These are phyloP conservation scores for Microdochium paspali DNA, from an alignment of 2,329 filamentous ascomycete species.

Conservation along the genomic window DNA sequence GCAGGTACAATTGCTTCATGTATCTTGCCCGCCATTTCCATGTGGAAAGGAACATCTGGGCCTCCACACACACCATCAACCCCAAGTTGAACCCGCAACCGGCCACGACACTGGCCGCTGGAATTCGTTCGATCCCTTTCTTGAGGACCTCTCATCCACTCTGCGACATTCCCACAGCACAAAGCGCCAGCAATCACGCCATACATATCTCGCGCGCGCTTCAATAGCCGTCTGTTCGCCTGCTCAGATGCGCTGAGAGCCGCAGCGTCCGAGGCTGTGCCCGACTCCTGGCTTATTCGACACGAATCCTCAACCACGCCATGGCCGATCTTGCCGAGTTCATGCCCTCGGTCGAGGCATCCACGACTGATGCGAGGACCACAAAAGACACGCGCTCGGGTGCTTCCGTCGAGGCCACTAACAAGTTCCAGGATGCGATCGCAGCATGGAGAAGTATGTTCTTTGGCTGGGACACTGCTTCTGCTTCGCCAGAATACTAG, in stretches of 20 bases:
- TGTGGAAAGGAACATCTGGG: not conserved
- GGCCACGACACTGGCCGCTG: not conserved
- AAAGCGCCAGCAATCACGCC: not conserved
- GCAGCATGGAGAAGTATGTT: constrained; percentile 84
- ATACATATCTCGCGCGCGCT: not conserved
- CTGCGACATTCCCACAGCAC: not conserved
- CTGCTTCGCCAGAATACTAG: not conserved
- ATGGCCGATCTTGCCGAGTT: constrained; percentile 15
- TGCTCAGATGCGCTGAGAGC: not conserved
- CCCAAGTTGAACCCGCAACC: not conserved
- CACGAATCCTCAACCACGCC: constrained; percentile 4
- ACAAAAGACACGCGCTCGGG: constrained; percentile 11
- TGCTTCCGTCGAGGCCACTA: constrained; percentile 33
- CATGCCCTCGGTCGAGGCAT: constrained; percentile 10
- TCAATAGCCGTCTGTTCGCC: not conserved
- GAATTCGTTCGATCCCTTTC: not conserved
- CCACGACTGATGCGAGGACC: constrained; percentile 14
- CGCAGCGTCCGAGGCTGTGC: not conserved
- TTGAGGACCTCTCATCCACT: not conserved
- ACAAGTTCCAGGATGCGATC: constrained; percentile 95
- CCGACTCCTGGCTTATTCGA: not conserved
- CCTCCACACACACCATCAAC: not conserved
- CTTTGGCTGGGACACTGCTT: constrained; percentile 2
- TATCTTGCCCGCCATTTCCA: not conserved
- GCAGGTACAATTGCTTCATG: not conserved